Percentiles rank a stretch among this genome's conserved stretches.
These are phyloP conservation scores for Pseudognaphalium luteoalbum DNA, from an alignment of 129 eudicot genomes.

Conservation along the genomic window DNA sequence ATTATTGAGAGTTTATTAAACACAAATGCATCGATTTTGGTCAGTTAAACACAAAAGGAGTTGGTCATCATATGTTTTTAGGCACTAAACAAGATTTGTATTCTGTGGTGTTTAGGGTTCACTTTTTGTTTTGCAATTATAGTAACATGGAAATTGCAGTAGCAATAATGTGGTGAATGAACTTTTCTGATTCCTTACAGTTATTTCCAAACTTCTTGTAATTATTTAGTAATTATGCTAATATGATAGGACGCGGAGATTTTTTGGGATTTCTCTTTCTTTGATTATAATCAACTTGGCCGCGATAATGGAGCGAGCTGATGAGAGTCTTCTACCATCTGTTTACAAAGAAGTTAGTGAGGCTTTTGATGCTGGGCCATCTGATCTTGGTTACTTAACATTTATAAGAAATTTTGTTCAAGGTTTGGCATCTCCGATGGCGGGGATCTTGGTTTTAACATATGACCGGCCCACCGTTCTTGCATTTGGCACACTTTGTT, in stretches of 20 bases:
- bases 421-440: conserved; percentile 87
- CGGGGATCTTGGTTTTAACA: conserved; percentile 69
- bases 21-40: too few species aligned
- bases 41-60: too few species aligned
- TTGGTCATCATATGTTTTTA: too few species aligned
- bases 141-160: too few species aligned
- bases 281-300: conserved; percentile 81
- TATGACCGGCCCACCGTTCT: conserved; percentile 87
- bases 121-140: too few species aligned
- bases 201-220: neutral
- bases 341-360: conserved; percentile 97
- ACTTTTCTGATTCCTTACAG: neutral
- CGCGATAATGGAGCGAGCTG: conserved; percentile 91
- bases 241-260: conserved; percentile 49
- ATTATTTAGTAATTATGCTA: neutral
- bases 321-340: conserved; percentile 92
- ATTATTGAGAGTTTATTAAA: too few species aligned
- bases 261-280: conserved; percentile 80
- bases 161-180: too few species aligned
- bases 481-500: conserved; percentile 77
- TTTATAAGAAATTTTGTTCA: conserved; percentile 68
- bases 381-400: conserved; percentile 86
- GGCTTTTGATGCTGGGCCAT: conserved; percentile 76
- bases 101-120: too few species aligned
- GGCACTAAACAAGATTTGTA: too few species aligned